Percentiles rank a stretch among this genome's conserved stretches.
These are phyloP conservation scores for Aciculoconidium aculeatum DNA, from an alignment of 805 yeast genomes.

Conservation along the genomic window DNA sequence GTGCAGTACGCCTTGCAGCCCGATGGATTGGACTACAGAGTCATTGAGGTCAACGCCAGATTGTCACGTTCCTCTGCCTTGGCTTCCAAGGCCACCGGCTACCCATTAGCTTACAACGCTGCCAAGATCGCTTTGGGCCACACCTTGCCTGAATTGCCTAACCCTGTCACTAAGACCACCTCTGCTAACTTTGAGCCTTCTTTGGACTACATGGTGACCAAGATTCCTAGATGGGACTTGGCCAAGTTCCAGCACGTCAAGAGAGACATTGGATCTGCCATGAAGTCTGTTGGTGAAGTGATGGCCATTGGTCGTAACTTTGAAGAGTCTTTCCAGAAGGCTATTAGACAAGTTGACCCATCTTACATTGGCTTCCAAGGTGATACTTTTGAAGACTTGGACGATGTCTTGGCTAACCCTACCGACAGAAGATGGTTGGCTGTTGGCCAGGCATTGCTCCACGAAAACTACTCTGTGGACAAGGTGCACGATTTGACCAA, in stretches of 20 bases:
- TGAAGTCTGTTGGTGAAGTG: conserved; percentile 99
- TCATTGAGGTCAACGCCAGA: conserved; percentile 96
- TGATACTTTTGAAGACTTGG: conserved; percentile 68
- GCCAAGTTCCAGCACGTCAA: conserved; percentile 93
- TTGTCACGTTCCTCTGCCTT: conserved; percentile 95
- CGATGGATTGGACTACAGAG: conserved; percentile 91
- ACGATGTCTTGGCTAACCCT: conserved; percentile 72
- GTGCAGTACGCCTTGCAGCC: conserved; percentile 97
- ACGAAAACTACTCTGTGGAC: conserved; percentile 88
- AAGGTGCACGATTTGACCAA: conserved; percentile 85
- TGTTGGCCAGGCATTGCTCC: conserved; percentile 92
- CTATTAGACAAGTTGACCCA: conserved; percentile 93
- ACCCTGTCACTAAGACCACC: conserved; percentile 94
- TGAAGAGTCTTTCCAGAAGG: conserved; percentile 97
- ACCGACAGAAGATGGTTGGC: conserved; percentile 98
- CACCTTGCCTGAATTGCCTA: conserved; percentile 91
- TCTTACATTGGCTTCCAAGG: conserved; percentile 90
- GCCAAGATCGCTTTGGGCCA: conserved; percentile 94
- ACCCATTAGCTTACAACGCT: conserved; percentile 97
- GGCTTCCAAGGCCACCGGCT: conserved; percentile 98
- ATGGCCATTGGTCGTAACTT: conserved; percentile 98
- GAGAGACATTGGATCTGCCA: conserved; percentile 88
- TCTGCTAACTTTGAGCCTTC: conserved; percentile 97
- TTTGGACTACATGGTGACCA: conserved; percentile 91
- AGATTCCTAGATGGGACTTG: conserved; percentile 98